Evolutionary conservation across 1,284 basidiomycete genomes (phyloP).

Genomic region (Ganoderma sinense): DNA sequence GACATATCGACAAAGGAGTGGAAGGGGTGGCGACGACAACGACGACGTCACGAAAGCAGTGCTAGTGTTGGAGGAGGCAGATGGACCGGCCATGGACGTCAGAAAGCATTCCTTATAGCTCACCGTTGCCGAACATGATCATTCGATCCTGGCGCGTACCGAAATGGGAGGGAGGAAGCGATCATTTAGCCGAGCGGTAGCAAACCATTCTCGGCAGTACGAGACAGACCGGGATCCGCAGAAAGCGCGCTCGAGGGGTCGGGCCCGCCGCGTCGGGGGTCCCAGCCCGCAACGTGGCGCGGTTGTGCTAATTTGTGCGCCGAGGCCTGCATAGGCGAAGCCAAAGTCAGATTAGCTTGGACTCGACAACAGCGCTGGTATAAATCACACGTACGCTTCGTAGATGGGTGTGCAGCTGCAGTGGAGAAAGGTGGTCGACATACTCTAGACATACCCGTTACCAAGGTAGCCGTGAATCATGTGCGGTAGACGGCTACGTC

Average conservation of each 20-base stretch:
- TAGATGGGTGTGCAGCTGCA: too few relatives aligned
- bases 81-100: neutral
- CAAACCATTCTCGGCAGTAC: neutral
- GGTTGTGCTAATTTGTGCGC: neutral
- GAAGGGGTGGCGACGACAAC: neutral
- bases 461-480: neutral
- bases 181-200: neutral
- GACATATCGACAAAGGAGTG: neutral
- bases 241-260: neutral
- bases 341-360: neutral
- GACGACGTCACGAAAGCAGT: neutral
- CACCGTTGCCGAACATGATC: neutral
- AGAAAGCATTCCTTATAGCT: neutral
- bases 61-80: neutral
- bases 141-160: neutral
- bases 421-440: neutral
- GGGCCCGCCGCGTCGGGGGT: neutral
- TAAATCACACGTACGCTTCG: neutral
- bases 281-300: neutral
- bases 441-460: neutral
- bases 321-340: neutral
- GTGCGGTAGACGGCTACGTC: neutral
- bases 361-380: neutral
- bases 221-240: neutral
- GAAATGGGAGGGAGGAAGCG: neutral